Evolutionary conservation across 2,329 filamentous ascomycete species (phyloP).

Genomic region (Aspergillus candidus): DNA sequence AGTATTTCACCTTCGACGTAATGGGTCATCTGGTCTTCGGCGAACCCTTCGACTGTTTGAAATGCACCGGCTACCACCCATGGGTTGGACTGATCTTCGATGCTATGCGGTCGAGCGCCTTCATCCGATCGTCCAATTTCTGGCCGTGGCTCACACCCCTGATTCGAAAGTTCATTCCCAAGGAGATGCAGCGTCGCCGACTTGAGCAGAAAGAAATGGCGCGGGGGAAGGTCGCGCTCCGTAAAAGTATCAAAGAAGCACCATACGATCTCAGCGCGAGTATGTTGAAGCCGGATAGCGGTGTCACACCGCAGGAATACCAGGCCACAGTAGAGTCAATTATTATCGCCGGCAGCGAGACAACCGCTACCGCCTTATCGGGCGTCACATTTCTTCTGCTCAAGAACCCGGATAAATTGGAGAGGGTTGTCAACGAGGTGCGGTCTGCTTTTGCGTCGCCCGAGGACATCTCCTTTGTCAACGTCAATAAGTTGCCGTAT

Average conservation of each 20-base stretch:
- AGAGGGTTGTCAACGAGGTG: constrained; percentile 1
- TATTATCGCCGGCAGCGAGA: constrained; percentile 6
- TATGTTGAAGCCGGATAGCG: constrained; percentile 1
- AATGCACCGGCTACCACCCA: constrained; percentile 31
- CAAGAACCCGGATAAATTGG: background rate
- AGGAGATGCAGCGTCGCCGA: background rate
- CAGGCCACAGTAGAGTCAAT: constrained; percentile 3
- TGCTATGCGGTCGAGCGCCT: constrained; percentile 16
- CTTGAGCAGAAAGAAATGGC: background rate
- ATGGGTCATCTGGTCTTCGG: constrained; percentile 37
- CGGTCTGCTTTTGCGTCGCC: background rate
- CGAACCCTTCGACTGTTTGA: constrained; percentile 35
- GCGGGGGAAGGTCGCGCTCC: background rate
- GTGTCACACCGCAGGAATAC: constrained; percentile 1
- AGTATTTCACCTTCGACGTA: constrained; percentile 36
- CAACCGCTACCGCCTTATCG: constrained; percentile 1
- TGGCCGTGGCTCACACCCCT: constrained; percentile 4
- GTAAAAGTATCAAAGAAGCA: constrained; percentile 1
- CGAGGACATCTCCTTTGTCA: constrained; percentile 1
- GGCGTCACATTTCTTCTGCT: constrained; percentile 3
- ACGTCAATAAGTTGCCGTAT: constrained; percentile 30
- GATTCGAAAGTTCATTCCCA: background rate
- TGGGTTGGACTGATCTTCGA: constrained; percentile 36
- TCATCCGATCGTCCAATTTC: constrained; percentile 3
- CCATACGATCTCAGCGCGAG: constrained; percentile 1